Base-by-base conservation (phyloP, 2,329 filamentous ascomycete species). In the Myriosclerotinia curreyana region DNA sequence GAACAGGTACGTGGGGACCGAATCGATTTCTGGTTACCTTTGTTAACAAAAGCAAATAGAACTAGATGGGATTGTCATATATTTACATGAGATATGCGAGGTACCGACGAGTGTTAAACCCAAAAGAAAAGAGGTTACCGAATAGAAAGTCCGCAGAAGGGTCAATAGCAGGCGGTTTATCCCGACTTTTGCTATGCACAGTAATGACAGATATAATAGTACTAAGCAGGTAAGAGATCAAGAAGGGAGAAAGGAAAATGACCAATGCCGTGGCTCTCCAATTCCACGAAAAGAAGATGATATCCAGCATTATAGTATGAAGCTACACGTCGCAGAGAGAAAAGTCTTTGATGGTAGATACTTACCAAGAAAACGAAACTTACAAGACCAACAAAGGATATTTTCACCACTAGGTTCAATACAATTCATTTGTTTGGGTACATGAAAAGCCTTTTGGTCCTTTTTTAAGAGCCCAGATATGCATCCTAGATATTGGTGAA, bases 121-220 rank as follows among this genome's bases (percentile, higher is more conserved):
- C 66, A 40, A 71, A 71, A 3, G 62, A 20, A 14, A 69, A 25
- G 6, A 70, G 38, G 31, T 71, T 69, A 5, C 68, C 69, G 15
- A 70, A 53, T 7, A 64, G 51, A 15, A 69, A 69, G 17, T 68
- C 48, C 1, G 59, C 38, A 11, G 69, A 70, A 1, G 69, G 69
- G 11, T 65, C 55, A n/a, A 68, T 66, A 2, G 69, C 68, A 5
- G 67, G 66, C 14, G 46, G 40, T 59, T 65, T 68, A 12, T 31
- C 42, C 31, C 62, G 40, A 11, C 61, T 42, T 49, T 55, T 65
- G n/a, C 52, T 42, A 25, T 15, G n/a, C 17, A 68, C 40, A 12
- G 58, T 22, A 17, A 62, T 28, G 17, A 9, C 49, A 8, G 65
- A 68, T 31, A 22, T 38, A n/a, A 66, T 9, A 9, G 63, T 62